Base-by-base conservation (phyloP, 768 basidiomycete genomes). In the Pisolithus marmoratus region DNA sequence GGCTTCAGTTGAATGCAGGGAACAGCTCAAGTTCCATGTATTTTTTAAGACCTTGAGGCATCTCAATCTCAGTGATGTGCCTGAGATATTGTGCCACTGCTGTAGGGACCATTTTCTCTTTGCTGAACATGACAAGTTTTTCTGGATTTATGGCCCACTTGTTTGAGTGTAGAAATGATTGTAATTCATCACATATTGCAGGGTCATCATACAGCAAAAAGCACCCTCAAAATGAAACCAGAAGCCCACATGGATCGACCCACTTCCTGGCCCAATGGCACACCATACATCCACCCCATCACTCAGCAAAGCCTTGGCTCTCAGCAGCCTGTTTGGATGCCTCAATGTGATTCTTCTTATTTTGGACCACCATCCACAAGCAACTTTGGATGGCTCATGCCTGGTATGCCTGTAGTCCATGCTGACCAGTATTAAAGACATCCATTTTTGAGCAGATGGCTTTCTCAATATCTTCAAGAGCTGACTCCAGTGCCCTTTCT, bases 101-200 rank as follows among this genome's bases (percentile, higher is more conserved):
- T 5, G 48, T 58, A 2, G 67, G 67, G 8, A 70, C 43, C 38
- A 68, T 36, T 48, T 62, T 58, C 4, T 54, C 50, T 24, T 64
- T 37, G 1, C 19, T 61, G 58, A 66, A 69, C 23, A 62, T 55
- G 0, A 42, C 58, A 22, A 73, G 49, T 53, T 70, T 73, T 24
- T 36, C 53, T 4, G 71, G 71, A 54, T 70, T 46, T 54, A 70
- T 67, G 26, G 65, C 53, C 71, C 71, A 72, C 57, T 72, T 72
- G 44, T 73, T 61, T 49, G 53, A 54, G 29, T 12, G n/a, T 19
- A 54, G 36, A 52, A 23, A 55, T 48, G 43, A 34, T n/a, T 19
- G 8, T 11, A 52, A 37, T 38, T 55, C 45, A 1, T 52, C 29
- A 15, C 29, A 1, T 6, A 55, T 52, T 14, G 31, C 44, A 40